Conservation (phyloP, 257 asterid genomes). For the Capsicum pubescens region DNA sequence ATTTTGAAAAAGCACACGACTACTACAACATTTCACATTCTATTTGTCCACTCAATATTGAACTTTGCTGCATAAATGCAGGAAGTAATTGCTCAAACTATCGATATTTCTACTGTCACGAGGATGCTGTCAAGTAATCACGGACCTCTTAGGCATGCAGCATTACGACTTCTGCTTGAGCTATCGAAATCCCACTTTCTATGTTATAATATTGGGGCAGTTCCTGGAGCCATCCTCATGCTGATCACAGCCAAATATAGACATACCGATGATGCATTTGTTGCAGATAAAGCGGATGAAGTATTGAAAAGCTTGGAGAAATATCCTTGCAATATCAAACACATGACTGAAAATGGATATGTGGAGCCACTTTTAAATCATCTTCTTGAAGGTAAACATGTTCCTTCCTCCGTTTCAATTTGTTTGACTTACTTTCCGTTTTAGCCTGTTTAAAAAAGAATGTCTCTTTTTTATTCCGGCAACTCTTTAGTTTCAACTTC, state of each 20-base stretch:
- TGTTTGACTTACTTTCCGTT: not conserved
- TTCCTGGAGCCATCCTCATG: conserved; percentile 77
- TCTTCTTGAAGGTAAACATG: conserved; percentile 61
- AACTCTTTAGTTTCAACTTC: not conserved
- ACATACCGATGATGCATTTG: conserved; percentile 50
- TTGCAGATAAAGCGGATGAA: conserved; percentile 61
- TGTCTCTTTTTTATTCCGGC: not conserved
- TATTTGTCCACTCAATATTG: not conserved
- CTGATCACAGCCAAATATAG: conserved; percentile 65
- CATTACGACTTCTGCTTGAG: conserved; percentile 59
- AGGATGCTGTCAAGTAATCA: conserved; percentile 70
- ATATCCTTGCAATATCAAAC: conserved; percentile 64
- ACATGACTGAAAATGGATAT: conserved; percentile 85
- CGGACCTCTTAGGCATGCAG: conserved; percentile 64
- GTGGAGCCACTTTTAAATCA: conserved; percentile 70
- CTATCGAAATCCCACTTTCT: conserved; percentile 54
- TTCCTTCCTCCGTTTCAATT: not conserved
- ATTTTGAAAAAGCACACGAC: not conserved
- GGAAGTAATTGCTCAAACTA: conserved; percentile 57
- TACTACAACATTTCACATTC: not conserved
- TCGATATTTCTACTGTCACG: conserved; percentile 53
- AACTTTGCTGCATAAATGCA: conserved; percentile 33
- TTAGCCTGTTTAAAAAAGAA: not conserved
- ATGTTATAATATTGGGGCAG: conserved; percentile 48
- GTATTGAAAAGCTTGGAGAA: conserved; percentile 72